A percentile compares a stretch with the other conserved stretches of the same genome.
These are phyloP conservation scores for Neurospora sp. DNA, from an alignment of 495 filamentous ascomycete species.

Conservation along the genomic window DNA sequence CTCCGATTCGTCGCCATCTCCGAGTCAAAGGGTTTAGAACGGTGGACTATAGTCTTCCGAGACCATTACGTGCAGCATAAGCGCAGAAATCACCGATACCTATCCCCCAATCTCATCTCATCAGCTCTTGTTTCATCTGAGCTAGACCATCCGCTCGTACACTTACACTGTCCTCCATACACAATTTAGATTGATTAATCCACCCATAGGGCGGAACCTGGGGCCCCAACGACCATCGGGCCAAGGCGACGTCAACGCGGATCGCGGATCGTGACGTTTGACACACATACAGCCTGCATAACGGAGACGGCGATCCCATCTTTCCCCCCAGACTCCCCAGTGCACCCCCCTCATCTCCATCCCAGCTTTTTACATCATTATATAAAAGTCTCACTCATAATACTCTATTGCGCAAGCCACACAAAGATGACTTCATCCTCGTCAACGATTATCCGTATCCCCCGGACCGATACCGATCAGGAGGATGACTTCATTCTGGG, in stretches of 20 bases:
- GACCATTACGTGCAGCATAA: not conserved
- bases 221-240: not conserved
- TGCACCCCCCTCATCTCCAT: not conserved
- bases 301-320: not conserved
- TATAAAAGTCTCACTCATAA: not conserved
- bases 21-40: not conserved
- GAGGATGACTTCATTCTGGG: constrained; percentile 47
- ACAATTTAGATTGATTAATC: not conserved
- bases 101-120: not conserved
- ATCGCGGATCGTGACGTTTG: not conserved
- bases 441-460: constrained; percentile 39
- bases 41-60: not conserved
- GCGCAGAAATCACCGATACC: not conserved
- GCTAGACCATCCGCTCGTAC: not conserved
- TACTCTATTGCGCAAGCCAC: not conserved
- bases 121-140: not conserved
- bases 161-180: not conserved
- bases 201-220: not conserved
- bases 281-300: not conserved
- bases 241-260: not conserved
- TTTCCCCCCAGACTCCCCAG: no score
- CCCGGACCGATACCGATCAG: constrained; percentile 46
- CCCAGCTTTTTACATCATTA: not conserved
- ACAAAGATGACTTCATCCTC: constrained; percentile 5
- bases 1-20: not conserved